These are phyloP conservation scores for Pseudisothecium myosuroides DNA, from an alignment of 225 moss, liverwort and hornwort species.

Conservation along the genomic window DNA sequence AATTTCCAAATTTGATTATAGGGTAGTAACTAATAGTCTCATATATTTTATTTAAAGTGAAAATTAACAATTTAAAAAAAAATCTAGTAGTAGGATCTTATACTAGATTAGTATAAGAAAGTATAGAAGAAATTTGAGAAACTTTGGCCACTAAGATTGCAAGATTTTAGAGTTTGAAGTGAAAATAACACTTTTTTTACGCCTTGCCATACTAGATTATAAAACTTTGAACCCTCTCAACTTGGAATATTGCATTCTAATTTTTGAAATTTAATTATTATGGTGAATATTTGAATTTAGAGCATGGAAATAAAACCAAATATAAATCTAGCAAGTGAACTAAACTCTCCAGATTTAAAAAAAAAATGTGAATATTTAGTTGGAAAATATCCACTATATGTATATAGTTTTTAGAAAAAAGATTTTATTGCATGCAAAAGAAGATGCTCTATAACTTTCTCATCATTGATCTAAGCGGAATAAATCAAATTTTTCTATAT, in stretches of 20 bases:
- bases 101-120: background rate
- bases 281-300: background rate
- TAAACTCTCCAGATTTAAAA: rapidly evolving
- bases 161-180: background rate
- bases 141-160: background rate
- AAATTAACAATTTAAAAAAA: no score
- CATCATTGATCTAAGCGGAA: background rate
- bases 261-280: background rate
- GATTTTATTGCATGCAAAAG: background rate
- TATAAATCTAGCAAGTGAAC: background rate
- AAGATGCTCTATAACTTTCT: background rate
- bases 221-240: background rate
- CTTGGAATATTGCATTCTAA: background rate
- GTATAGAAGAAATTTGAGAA: background rate
- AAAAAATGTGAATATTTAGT: background rate
- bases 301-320: background rate
- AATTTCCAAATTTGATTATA: background rate
- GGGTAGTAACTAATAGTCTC: background rate
- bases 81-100: background rate
- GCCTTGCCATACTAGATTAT: background rate
- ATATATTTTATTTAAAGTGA: background rate
- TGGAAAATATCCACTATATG: background rate
- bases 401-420: background rate
- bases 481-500: background rate
- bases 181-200: background rate